A percentile compares a stretch with the other conserved stretches of the same genome.
Conservation (phyloP, 495 filamentous ascomycete genomes). For the Daldinia grandis region DNA sequence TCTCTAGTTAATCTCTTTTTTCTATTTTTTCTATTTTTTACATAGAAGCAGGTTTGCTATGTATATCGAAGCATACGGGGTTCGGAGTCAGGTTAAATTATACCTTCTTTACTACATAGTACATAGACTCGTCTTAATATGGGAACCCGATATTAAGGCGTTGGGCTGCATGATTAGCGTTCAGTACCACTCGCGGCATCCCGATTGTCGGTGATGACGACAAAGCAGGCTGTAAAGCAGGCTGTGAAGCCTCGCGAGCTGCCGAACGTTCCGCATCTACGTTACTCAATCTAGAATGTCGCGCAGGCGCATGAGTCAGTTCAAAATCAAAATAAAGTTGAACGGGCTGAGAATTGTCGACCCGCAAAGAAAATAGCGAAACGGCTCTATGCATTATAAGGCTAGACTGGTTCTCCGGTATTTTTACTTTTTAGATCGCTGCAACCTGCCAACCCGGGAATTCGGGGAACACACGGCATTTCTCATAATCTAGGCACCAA, state of each 20-base stretch:
- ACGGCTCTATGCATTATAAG: not conserved
- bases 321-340: constrained; percentile 16
- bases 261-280: constrained; percentile 28
- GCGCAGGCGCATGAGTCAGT: constrained; percentile 27
- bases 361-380: not conserved
- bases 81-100: not conserved
- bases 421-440: constrained; percentile 22
- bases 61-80: not conserved
- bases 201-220: constrained; percentile 29
- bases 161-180: not conserved
- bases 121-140: not conserved
- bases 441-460: constrained; percentile 15
- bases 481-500: constrained; percentile 3
- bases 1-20: no score
- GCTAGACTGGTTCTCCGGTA: constrained; percentile 7
- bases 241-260: constrained; percentile 14
- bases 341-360: constrained; percentile 1
- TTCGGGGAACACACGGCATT: constrained; percentile 37
- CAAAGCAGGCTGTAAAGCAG: constrained; percentile 9
- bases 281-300: constrained; percentile 15
- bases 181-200: not conserved
- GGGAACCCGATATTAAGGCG: not conserved
- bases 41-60: not conserved
- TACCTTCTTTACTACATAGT: no score
- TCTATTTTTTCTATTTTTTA: no score